Conservation (phyloP, 2,329 filamentous ascomycete genomes). For the Fusarium siculi region DNA sequence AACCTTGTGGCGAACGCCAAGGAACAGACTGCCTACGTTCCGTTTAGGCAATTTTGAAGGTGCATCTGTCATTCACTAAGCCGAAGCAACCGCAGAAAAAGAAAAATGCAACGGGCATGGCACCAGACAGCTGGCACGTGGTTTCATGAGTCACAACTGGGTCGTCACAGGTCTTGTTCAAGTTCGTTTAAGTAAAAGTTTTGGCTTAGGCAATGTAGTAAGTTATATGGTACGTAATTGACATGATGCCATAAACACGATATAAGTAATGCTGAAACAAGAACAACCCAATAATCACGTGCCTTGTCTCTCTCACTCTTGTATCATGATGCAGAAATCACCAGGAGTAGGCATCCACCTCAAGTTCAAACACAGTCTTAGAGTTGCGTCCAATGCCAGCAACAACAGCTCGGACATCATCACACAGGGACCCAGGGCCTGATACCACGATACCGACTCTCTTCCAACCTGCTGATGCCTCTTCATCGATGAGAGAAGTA, state of each 20-base stretch:
- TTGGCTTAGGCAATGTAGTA: background rate
- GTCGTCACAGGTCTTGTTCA: no score
- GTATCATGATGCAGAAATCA: background rate
- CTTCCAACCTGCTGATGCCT: constrained; percentile 8
- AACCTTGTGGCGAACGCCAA: background rate
- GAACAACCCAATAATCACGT: background rate
- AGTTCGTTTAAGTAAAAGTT: background rate
- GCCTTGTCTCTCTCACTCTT: background rate
- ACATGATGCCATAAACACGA: background rate
- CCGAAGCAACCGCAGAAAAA: background rate
- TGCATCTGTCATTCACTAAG: background rate
- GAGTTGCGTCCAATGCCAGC: constrained; percentile 9
- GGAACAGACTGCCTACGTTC: background rate
- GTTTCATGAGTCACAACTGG: background rate
- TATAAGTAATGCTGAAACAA: background rate
- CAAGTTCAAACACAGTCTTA: constrained; percentile 10
- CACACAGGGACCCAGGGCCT: constrained; percentile 7
- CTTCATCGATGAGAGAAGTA: background rate
- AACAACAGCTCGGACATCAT: constrained; percentile 5
- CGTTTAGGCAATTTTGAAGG: background rate
- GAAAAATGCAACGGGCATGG: accelerated
- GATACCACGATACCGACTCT: constrained; percentile 15
- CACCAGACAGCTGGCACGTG: background rate
- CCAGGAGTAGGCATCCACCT: constrained; percentile 23
- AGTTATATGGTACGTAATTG: background rate